Evolutionary conservation across 106 monocot genomes (phyloP), one percentile per base, ranked within the genome.

Genomic region (Platanthera zijinensis): DNA sequence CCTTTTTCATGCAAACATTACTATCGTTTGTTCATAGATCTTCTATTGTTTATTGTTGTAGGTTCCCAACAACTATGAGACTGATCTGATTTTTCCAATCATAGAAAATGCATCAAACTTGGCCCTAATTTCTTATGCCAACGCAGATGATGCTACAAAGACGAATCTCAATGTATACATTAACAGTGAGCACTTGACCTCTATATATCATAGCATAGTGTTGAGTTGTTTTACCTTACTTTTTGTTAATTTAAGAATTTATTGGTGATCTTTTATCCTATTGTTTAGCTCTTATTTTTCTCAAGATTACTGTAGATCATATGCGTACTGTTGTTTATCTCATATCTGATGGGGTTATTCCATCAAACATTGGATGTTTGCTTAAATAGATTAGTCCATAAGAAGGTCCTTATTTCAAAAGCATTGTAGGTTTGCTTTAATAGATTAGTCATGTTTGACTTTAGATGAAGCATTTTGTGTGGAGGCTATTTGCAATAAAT

Each of bases 261-360:
- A 62, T 52, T 57, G 11, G 53, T 63, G 12, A 52, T 50, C 39
- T 51, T 78, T 78, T 47, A 18, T n/a, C 70, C 50, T 50, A 7
- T 13, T 72, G 63, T 62, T 46, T 32, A 51, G 7, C 50, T 77
- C 68, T 48, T 71, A 25, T 77, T 45, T 64, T 83, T 45, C 71
- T 76, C 22, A 87, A 99, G 97, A 78, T 99, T 75, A 92, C 94
- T 83, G 97, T 91, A 54, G 97, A 99, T 73, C 97, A 97, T 84
- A 93, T 93, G 94, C 88, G 97, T 78, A 94, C 97, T 73, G 88
- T 90, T 82, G 97, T 97, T 75, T 94, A 84, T 88, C 89, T 97
- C 39, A 91, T 97, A 85, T 87, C 97, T 69, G 97, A 97, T 86
- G 97, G 94, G 39, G 94, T 97, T 48, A 19, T 89, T 48, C 97